Evolutionary conservation across 2,329 filamentous ascomycete genomes (phyloP).

Genomic region (Penicillium janthinellum): DNA sequence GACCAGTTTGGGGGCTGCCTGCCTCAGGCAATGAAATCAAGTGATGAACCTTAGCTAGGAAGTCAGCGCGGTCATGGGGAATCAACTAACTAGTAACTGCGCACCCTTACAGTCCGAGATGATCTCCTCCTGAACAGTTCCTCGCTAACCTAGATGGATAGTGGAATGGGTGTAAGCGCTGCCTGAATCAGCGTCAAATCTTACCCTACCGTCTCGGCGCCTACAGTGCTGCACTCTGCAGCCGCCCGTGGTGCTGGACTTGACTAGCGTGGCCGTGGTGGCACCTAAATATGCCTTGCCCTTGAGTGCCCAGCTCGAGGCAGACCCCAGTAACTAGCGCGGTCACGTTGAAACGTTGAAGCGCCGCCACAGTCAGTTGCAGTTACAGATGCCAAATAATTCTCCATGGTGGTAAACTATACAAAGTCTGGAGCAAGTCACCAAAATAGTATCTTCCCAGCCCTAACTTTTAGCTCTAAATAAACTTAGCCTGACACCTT

Average conservation of each 20-base stretch:
- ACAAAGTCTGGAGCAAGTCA: neutral
- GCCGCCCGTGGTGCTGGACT: neutral
- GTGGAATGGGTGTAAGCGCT: no score
- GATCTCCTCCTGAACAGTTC: no score
- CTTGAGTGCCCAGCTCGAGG: neutral
- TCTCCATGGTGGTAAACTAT: neutral
- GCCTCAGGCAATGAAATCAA: neutral
- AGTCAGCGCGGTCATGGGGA: no score
- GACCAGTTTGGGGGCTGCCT: neutral
- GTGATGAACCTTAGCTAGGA: no score
- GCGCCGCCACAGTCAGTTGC: neutral
- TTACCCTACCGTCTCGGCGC: no score
- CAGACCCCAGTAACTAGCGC: neutral
- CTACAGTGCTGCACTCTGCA: neutral
- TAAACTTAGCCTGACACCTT: constrained; percentile 1
- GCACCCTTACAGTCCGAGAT: no score
- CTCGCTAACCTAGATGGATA: no score
- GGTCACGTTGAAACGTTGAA: neutral
- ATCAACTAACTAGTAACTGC: no score
- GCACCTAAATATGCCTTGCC: neutral
- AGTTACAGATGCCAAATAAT: neutral
- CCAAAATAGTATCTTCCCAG: neutral
- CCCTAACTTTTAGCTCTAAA: neutral
- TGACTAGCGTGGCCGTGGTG: neutral
- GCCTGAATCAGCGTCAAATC: no score